Percentiles rank a stretch among this genome's conserved stretches.
phyloP scores from a whole-genome alignment of 176 grass and related monocot species.

The Themeda triandra region DNA sequence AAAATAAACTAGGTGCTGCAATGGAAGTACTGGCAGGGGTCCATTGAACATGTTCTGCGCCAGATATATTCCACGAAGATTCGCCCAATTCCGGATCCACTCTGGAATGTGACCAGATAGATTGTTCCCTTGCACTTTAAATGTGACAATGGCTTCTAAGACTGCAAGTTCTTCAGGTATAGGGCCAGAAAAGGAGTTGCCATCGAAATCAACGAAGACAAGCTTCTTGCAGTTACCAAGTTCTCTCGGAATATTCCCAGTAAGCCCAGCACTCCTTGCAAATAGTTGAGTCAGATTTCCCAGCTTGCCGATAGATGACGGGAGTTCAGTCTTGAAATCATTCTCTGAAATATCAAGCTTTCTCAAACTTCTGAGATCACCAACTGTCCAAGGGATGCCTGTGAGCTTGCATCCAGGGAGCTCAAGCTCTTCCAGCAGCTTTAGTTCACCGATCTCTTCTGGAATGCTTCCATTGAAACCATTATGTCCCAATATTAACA shows the following conservation, averaged over 20 bases:
- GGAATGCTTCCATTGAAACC: constrained; percentile 66
- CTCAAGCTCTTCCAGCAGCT: constrained; percentile 56
- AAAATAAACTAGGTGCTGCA: constrained; percentile 61
- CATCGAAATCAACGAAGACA: constrained; percentile 54
- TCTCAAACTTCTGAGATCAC: constrained; percentile 62
- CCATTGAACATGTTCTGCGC: constrained; percentile 68
- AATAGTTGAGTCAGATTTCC: constrained; percentile 54
- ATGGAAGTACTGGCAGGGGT: constrained; percentile 54
- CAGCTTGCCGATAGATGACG: constrained; percentile 54
- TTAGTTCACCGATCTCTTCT: constrained; percentile 65
- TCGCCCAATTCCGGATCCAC: constrained; percentile 75
- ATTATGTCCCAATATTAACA: constrained; percentile 69
- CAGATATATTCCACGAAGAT: constrained; percentile 52
- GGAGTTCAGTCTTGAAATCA: constrained; percentile 65
- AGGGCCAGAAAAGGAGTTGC: constrained; percentile 62
- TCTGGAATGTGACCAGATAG: constrained; percentile 69
- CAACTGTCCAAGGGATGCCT: constrained; percentile 66
- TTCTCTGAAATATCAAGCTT: constrained; percentile 91
- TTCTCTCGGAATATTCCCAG: constrained; percentile 63
- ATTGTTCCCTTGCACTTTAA: constrained; percentile 68
- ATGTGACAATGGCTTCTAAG: constrained; percentile 51
- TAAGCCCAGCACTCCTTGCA: constrained; percentile 65
- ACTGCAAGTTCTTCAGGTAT: constrained; percentile 64
- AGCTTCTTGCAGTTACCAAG: constrained; percentile 83
- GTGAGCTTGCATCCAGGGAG: constrained; percentile 65